Evolutionary conservation across 2,329 filamentous ascomycete genomes (phyloP), one percentile per base, ranked within the genome.

Genomic region (Botrytis paeoniae): DNA sequence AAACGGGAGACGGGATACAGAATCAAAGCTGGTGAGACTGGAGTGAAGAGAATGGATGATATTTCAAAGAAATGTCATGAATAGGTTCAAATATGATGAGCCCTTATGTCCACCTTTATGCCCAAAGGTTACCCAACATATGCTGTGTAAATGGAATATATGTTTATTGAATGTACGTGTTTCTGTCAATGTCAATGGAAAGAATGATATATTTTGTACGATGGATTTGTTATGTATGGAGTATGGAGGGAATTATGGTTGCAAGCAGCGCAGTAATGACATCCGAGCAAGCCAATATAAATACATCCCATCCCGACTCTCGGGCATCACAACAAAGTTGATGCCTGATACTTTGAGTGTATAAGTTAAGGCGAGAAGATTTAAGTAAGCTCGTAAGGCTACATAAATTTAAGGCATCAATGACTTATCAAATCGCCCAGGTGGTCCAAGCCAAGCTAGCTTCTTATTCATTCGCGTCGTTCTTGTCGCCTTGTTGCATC

Each of bases 401-500:
- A 22, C 57, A 22, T 4, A 12, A 8, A 18, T 29, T 7, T 29
- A 37, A 68, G 65, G 59, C 41, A 71, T 39, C 8, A 10, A 48
- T 32, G 12, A 25, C 16, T 25, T 32, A 68, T 20, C 3, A 1
- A 25, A 22, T 25, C 18, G 6, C 4, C 32, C 20, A 20, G 12
- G 12, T 48, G 62, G 70, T 72, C 70, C 37, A 61, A 72, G 51
- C 51, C 51, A 57, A 29, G 51, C 51, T 57, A 57, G 70, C 70
- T 72, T 37, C 63, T 18, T 22, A 45, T 37, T 51, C 41, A 62
- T 66, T 71, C 66, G 63, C 72, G 72, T 73, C 68, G 68, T 71
- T 51, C 43, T 62, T 69, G 54, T 73, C 71, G 74, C 57, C 72
- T 73, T 73, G 72, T 54, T 54, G 64, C 12, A 39, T 65, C 41